Evolutionary conservation across 176 grass and related monocot genomes (phyloP), one percentile per base, ranked within the genome.

Genomic region (Triticum monococcum): DNA sequence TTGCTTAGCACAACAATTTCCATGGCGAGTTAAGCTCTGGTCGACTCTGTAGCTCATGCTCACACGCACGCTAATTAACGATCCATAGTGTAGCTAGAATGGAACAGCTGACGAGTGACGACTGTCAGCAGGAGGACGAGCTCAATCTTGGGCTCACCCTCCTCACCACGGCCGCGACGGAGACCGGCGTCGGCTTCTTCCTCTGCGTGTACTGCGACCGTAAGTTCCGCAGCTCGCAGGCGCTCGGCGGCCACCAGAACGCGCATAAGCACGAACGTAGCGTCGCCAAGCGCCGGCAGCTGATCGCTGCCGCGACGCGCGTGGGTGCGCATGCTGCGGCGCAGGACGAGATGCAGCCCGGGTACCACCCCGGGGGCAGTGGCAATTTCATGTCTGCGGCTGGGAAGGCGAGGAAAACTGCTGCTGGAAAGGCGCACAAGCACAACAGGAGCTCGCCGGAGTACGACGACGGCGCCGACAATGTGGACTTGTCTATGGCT

Each of bases 181-280:
- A 91, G 81, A 91, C 84, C 3, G 88, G 68, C 40, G 40, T 41
- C 36, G 36, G 36, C 36, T 37, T 8, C 43, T 90, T 37, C 36
- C 36, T 37, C 66, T 98, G 96, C 88, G 91, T 83, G 68, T 98
- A 98, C 87, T 37, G 36, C 24, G 88, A 85, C 72, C 36, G 36
- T 37, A 37, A 37, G 36, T 37, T 37, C 36, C 36, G 36, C 36
- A 37, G 36, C 36, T 37, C 36, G 6, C 36, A 37, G 36, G 36
- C 36, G 0, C 36, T 37, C 36, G 36, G 36, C 36, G 36, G 36
- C 36, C 36, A 37, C 36, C 36, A 37, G 36, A 37, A 37, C 36
- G 7, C 36, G 36, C 36, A 37, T 37, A 37, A 37, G 36, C 36
- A 37, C 36, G 36, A 37, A 37, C 36, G 36, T 4, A 37, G 36